These are phyloP conservation scores for Venturia effusa DNA, from an alignment of 2,329 filamentous ascomycete genomes.

Conservation along the genomic window DNA sequence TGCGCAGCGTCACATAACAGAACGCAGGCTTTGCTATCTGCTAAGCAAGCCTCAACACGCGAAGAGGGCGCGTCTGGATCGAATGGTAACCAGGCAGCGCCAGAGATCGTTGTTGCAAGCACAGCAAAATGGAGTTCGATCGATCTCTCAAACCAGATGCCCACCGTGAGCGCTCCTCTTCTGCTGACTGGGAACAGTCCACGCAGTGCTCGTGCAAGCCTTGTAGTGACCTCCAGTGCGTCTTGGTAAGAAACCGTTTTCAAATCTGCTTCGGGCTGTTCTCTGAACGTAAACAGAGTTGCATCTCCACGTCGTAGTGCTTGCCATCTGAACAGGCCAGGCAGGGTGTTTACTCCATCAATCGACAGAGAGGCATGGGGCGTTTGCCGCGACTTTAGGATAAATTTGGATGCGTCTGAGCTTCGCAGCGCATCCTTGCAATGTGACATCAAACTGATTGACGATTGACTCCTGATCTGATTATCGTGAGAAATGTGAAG, in stretches of 20 bases:
- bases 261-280: background rate
- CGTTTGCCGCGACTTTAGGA: background rate
- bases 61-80: background rate
- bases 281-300: background rate
- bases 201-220: background rate
- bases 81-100: background rate
- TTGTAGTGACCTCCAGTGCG: background rate
- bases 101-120: background rate
- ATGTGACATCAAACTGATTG: background rate
- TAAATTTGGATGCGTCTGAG: background rate
- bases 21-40: background rate
- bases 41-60: background rate
- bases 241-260: background rate
- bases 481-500: background rate
- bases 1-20: background rate
- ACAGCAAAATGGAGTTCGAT: background rate
- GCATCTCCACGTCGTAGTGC: background rate
- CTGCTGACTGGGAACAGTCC: background rate
- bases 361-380: background rate
- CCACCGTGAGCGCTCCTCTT: background rate
- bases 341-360: background rate
- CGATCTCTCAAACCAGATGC: background rate
- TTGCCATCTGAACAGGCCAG: background rate
- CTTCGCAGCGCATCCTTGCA: background rate
- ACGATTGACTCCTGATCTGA: background rate